Conservation (phyloP, 1,284 basidiomycete genomes). For the Cutaneotrichosporon dermatis region DNA sequence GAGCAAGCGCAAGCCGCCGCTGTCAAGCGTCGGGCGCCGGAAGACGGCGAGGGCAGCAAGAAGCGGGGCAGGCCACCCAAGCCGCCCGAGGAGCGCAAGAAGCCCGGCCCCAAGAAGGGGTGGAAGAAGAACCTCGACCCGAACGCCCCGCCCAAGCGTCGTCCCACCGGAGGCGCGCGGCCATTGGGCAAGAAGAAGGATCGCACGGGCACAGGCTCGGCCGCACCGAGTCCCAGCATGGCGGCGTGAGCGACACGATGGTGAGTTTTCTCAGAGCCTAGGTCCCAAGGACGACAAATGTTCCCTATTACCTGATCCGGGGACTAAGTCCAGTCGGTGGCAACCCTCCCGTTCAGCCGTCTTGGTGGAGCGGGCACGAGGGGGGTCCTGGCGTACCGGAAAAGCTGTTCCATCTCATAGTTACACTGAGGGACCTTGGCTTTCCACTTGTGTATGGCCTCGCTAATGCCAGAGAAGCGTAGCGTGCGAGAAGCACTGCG, state of each 20-base stretch:
- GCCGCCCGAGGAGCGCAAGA: slow-evolving; percentile 33
- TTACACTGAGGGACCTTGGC: slow-evolving; percentile 45
- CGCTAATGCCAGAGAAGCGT: not conserved
- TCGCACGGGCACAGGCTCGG: slow-evolving; percentile 3
- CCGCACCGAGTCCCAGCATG: slow-evolving; percentile 15
- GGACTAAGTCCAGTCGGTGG: slow-evolving; percentile 16
- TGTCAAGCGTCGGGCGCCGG: slow-evolving; percentile 12
- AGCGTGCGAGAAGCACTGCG: too few relatives aligned
- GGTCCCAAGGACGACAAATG: slow-evolving; percentile 24
- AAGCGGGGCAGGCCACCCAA: slow-evolving; percentile 19
- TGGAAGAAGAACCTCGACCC: slow-evolving; percentile 35
- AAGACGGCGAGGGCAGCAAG: slow-evolving; percentile 6
- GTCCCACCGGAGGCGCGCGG: not conserved
- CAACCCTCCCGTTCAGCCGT: slow-evolving; percentile 27
- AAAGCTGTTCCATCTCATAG: slow-evolving; percentile 45
- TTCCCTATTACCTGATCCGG: slow-evolving; percentile 25
- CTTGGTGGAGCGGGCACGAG: slow-evolving; percentile 25
- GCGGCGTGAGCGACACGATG: not conserved
- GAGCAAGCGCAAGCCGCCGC: slow-evolving; percentile 4
- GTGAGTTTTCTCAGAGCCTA: slow-evolving; percentile 2
- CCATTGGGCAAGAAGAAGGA: slow-evolving; percentile 7
- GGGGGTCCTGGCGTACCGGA: slow-evolving; percentile 34
- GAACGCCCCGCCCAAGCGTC: slow-evolving; percentile 14
- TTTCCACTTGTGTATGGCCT: not conserved
- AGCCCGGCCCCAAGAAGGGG: slow-evolving; percentile 42